These are phyloP conservation scores for Metarhizium album DNA, from an alignment of 2,329 filamentous ascomycete species.

Conservation along the genomic window DNA sequence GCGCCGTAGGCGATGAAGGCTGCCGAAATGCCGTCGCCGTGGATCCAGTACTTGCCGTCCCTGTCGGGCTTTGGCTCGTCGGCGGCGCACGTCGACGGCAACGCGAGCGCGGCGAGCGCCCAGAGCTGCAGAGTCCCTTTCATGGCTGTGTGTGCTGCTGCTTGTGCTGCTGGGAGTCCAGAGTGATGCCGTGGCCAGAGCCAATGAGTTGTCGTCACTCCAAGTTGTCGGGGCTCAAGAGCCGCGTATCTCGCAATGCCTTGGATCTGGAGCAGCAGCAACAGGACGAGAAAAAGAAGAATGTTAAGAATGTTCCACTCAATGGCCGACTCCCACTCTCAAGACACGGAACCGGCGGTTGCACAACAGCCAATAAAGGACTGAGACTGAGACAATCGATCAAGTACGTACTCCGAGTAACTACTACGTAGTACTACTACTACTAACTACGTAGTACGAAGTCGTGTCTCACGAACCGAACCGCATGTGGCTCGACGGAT, in stretches of 20 bases:
- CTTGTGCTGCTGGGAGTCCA: neutral
- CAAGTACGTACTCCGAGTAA: no score
- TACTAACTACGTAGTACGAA: no score
- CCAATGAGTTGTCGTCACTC: no score
- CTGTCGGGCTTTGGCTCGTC: constrained; percentile 32
- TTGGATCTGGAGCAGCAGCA: neutral
- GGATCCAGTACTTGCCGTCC: constrained; percentile 62
- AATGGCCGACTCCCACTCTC: no score
- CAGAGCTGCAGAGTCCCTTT: constrained; percentile 10
- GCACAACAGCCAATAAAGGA: neutral
- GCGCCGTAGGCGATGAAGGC: constrained; percentile 67
- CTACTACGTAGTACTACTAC: no score
- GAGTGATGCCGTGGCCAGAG: neutral
- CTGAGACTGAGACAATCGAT: neutral
- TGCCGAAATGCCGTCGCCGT: constrained; percentile 54
- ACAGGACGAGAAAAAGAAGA: neutral
- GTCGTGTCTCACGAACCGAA: no score
- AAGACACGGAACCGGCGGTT: neutral
- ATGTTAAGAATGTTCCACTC: neutral
- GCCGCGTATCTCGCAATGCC: neutral
- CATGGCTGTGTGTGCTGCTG: constrained; percentile 9
- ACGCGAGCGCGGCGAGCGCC: constrained; percentile 10
- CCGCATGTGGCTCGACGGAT: neutral
- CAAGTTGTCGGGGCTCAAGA: no score
- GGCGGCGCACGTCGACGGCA: constrained; percentile 10